Conservation (phyloP, 495 filamentous ascomycete species). For the Massariosphaeria phaeospora region DNA sequence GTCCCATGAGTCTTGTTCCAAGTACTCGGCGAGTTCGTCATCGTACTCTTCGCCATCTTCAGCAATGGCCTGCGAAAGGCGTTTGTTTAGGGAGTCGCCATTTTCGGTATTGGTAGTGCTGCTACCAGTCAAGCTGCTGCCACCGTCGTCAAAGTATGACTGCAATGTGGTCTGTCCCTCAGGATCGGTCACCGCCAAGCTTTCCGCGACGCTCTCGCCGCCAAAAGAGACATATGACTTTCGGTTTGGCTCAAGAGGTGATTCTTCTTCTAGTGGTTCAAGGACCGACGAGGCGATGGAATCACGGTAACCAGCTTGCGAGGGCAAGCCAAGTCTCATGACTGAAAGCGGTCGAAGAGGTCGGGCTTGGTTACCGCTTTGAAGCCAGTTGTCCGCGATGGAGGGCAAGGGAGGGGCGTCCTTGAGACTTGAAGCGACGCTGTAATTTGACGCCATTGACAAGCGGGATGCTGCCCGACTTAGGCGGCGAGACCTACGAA, state of each 20-base stretch:
- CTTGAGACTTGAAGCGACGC: constrained; percentile 82
- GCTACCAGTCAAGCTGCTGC: constrained; percentile 67
- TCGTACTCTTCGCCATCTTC: constrained; percentile 84
- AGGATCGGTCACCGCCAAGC: constrained; percentile 67
- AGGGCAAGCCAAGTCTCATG: constrained; percentile 54
- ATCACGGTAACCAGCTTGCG: constrained; percentile 64
- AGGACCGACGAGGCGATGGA: constrained; percentile 83
- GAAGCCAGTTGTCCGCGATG: constrained; percentile 90
- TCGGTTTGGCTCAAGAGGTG: constrained; percentile 78
- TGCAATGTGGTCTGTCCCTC: constrained; percentile 61
- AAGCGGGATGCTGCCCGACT: constrained; percentile 88
- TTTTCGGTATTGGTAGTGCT: constrained; percentile 59
- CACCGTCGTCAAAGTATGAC: constrained; percentile 80
- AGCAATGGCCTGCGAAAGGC: constrained; percentile 55
- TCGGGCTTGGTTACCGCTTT: constrained; percentile 48
- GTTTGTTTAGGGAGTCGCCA: constrained; percentile 64
- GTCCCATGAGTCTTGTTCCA: constrained; percentile 88
- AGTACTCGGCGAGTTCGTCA: constrained; percentile 56
- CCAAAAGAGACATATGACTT: constrained; percentile 92
- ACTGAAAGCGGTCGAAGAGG: constrained; percentile 59
- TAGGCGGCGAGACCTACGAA: constrained; percentile 80
- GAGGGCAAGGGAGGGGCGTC: constrained; percentile 91
- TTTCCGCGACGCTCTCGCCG: constrained; percentile 67
- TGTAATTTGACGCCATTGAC: constrained; percentile 89
- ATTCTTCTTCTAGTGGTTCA: constrained; percentile 87